Evolutionary conservation across 208 protist species (phyloP), one percentile per base, ranked within the genome.

Genomic region (Angomonas desouzai): DNA sequence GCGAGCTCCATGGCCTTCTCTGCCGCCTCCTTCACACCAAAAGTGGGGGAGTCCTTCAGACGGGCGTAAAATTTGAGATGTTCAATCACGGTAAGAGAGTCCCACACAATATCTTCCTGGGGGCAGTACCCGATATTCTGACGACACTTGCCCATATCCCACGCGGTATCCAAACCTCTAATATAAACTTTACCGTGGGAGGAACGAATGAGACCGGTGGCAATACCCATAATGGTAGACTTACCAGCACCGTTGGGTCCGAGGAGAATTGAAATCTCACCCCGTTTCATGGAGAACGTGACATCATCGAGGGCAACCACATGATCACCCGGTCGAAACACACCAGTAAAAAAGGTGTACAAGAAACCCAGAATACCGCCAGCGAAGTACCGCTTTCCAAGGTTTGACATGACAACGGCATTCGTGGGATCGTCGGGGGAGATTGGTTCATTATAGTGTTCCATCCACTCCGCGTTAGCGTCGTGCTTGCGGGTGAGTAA

Each of bases 41-140:
- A 65, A 16, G 56, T 61, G 16, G 75, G 29, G 10, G 76, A 57
- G 28, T 81, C 89, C 68, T 98, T 98, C 32, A 98, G 63, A 38
- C 81, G 77, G 11, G 81, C 89, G 76, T 96, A 98, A 67, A 98
- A 97, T 28, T 64, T 47, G 6, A 99, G 70, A 76, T 98, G 94
- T 67, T 98, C 88, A 22, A 76, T 64, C n/a, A 90, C 84, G 23
- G 94, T 98, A 11, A 98, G 79, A 40, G 82, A 73, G 23, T 68
- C 66, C 89, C 91, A 99, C 10, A 98, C 70, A 51, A 98, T 89
- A 74, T 98, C 86, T 56, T 74, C 66, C 81, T 98, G 96, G 23
- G 95, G 91, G 73, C 96, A 98, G 48, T 97, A 92, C 30, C 97
- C 97, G 55, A 98, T 94, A 43, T 85, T 48, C 62, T 85, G 66